Conservation (phyloP, 768 basidiomycete species). For the Rhizopogon vinicolor region DNA sequence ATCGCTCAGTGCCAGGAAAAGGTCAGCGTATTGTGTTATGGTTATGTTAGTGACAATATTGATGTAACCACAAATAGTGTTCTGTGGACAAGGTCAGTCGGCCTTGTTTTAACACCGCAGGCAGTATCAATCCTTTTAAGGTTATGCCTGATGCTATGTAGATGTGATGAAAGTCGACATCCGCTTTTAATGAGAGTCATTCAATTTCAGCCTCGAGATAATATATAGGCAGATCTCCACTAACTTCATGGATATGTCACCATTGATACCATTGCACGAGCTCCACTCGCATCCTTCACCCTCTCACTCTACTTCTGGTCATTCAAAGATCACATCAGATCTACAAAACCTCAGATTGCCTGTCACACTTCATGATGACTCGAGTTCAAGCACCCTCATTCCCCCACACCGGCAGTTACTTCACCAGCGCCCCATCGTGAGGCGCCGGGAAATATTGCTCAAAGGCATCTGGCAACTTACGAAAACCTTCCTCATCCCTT, state of each 20-base stretch:
- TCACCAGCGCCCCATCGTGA: not conserved
- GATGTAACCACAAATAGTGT: too few species aligned
- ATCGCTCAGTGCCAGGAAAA: too few species aligned
- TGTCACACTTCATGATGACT: not conserved
- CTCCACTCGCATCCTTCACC: not conserved
- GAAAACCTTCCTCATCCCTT: constrained; percentile 5
- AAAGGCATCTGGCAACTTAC: not conserved
- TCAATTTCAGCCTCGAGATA: too few species aligned
- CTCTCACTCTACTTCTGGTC: not conserved
- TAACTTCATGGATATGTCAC: not conserved
- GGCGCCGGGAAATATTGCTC: not conserved
- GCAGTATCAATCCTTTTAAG: too few species aligned
- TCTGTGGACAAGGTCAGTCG: too few species aligned
- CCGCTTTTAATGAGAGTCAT: too few species aligned
- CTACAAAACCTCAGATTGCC: not conserved
- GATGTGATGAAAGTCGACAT: too few species aligned
- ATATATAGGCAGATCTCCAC: not conserved
- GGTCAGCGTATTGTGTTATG: too few species aligned
- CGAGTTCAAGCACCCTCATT: not conserved
- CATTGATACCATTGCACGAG: not conserved
- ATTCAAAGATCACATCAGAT: not conserved
- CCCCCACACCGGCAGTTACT: not conserved
- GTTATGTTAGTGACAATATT: too few species aligned
- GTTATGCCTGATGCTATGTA: too few species aligned
- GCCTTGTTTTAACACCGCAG: too few species aligned